phyloP scores from a whole-genome alignment of 2,329 filamentous ascomycete species.

The Pyrenophora teres region DNA sequence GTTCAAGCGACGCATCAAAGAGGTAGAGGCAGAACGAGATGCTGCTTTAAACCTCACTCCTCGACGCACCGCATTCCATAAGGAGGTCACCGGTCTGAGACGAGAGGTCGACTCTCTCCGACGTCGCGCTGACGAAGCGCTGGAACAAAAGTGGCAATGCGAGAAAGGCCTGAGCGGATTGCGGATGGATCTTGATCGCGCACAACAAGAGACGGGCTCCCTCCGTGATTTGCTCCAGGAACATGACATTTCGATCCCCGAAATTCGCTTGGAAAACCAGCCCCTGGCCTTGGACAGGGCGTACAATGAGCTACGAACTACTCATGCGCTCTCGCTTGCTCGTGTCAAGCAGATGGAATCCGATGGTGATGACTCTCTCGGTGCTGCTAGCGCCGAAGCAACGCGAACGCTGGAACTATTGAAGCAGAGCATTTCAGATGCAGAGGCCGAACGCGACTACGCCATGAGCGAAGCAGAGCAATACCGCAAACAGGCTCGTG shows the following conservation, averaged over 20 bases:
- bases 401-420: constrained; percentile 67
- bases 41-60: constrained; percentile 71
- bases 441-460: constrained; percentile 73
- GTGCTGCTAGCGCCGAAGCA: constrained; percentile 55
- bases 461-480: constrained; percentile 67
- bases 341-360: constrained; percentile 69
- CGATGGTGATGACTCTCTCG: constrained; percentile 50
- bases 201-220: constrained; percentile 89
- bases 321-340: constrained; percentile 68
- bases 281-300: constrained; percentile 75
- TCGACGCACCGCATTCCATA: constrained; percentile 78
- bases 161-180: constrained; percentile 86
- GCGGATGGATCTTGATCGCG: constrained; percentile 95
- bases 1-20: constrained; percentile 77
- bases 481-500: constrained; percentile 65
- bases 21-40: constrained; percentile 78
- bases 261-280: constrained; percentile 56
- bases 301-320: constrained; percentile 75
- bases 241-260: constrained; percentile 77
- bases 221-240: constrained; percentile 78
- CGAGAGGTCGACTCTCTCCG: constrained; percentile 84
- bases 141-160: constrained; percentile 95
- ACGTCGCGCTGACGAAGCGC: constrained; percentile 85
- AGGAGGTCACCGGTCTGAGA: constrained; percentile 77
- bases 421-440: constrained; percentile 69